Base-by-base conservation (phyloP, 371 early-diverging fungal genomes). In the Mortierella sp. region DNA sequence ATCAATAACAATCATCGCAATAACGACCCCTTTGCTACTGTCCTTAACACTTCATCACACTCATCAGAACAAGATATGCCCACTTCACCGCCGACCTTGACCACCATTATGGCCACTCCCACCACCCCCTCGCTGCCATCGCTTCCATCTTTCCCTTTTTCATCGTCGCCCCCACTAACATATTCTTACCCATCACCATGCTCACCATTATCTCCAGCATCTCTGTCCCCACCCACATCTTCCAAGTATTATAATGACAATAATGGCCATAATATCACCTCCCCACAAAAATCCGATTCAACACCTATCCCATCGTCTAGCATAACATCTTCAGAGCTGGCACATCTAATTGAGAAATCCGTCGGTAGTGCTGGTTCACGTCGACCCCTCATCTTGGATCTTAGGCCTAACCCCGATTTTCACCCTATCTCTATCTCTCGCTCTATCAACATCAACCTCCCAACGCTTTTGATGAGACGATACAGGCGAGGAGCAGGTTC, bases 401-500 rank as follows among this genome's bases (percentile, higher is more conserved):
- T 67, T 45, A 28, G 80, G 32, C 70, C 82, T 47, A 55, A 82
- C 76, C 40, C 72, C n/a, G 66, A 81, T 43, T 67, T 79, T 64
- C 60, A 62, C 57, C 62, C 60, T 13, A 40, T 70, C 4, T 66
- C 79, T 1, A 73, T 78, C 37, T 56, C 51, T 42, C 53, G 73
- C 6, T 88, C 91, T 4, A 70, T 91, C 42, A 91, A 89, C 72
- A 89, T 91, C 54, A 91, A 89, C 64, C 65, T 91, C 55, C 91
- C 91, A 2, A 89, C 91, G 2, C 66, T 91, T 34, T 58, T 91
- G 5, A 87, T 89, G 65, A 88, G 89, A 58, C 81, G 91, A 9
- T 89, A 89, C 63, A 87, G 88, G 43, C 84, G 89, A 26, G 89
- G 90, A 15, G 79, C 4, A 26, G 28, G 72, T 12, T 86, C 88